Percentiles rank a stretch among this genome's conserved stretches.
Conservation (phyloP, 1,284 basidiomycete species). For the Cystobasidium slooffiae region DNA sequence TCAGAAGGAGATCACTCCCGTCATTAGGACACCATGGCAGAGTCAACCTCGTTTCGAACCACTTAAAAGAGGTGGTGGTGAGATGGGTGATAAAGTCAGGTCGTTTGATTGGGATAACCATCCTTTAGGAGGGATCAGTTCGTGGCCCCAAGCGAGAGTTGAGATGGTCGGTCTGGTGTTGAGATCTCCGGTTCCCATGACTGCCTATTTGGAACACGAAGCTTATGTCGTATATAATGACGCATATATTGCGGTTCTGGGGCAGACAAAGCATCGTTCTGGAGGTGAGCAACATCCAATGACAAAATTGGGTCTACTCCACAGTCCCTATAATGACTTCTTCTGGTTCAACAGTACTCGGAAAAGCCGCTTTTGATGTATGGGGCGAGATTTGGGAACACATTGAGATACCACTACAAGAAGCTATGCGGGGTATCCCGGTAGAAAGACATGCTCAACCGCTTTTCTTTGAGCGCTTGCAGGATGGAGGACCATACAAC, state of each 20-base stretch:
- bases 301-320: too few species aligned
- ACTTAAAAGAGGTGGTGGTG: conserved; percentile 19
- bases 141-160: conserved; percentile 35
- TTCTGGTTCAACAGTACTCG: conserved; percentile 23
- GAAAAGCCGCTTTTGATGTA: conserved; percentile 29
- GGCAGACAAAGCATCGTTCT: conserved; percentile 30
- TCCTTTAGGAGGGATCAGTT: conserved; percentile 24
- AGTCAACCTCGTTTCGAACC: conserved; percentile 27
- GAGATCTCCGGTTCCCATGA: conserved; percentile 29
- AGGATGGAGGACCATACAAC: conserved; percentile 33
- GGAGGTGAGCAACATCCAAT: not conserved
- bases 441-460: conserved; percentile 8
- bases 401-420: conserved; percentile 29
- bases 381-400: conserved; percentile 45
- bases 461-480: conserved; percentile 35
- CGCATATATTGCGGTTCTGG: conserved; percentile 23
- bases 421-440: conserved; percentile 14
- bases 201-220: conserved; percentile 33
- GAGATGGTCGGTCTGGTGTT: conserved; percentile 36
- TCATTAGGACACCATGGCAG: conserved; percentile 22
- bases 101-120: conserved; percentile 34
- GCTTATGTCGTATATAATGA: conserved; percentile 45
- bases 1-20: not conserved
- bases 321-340: too few species aligned
- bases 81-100: conserved; percentile 31